Base-by-base conservation (phyloP, 305 asterid species). In the Rubia tinctorum region DNA sequence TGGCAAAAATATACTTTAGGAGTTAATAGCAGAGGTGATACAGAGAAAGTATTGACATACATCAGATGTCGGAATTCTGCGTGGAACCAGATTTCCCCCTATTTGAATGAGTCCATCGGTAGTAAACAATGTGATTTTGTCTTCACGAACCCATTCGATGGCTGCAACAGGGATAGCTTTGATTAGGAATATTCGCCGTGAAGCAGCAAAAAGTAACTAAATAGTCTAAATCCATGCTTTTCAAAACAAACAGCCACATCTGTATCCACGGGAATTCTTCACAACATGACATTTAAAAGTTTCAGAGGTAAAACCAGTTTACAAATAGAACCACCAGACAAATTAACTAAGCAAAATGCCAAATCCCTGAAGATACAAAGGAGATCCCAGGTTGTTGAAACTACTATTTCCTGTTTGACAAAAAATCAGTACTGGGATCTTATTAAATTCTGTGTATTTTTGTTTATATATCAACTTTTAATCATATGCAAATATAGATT, bases 21-120 rank as follows among this genome's bases (percentile, higher is more conserved):
- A 17, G 17, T 25, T 68, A 7, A 68, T 6, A 42, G 42, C 44
- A 39, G 15, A 75, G 37, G 62, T 25, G 66, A 64, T 2, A 58
- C 66, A 49, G 23, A 71, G 73, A 60, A 62, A 22, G 45, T 14
- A n/a, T 56, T 84, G 64, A 73, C 94, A 72, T 84, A 89, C 97
- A 82, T 87, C 91, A 72, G 79, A 65, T 2, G 88, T 71, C 78
- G 92, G 70, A 67, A 84, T 80, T 45, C 89, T 91, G 22, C 89
- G 91, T 0, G 95, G 97, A 69, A 92, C 93, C 63, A 94, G 88
- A 76, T 87, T 88, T 71, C 99, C 98, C 22, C 98, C 99, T 67
- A 94, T 85, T 78, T 92, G 99, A 60, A 94, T 59, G 79, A 94
- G 82, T 71, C 99, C 99, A 75, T 94, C 98, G 10, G 96, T 74